These are phyloP conservation scores for Candida insectalens DNA, from an alignment of 805 yeast species.

Conservation along the genomic window DNA sequence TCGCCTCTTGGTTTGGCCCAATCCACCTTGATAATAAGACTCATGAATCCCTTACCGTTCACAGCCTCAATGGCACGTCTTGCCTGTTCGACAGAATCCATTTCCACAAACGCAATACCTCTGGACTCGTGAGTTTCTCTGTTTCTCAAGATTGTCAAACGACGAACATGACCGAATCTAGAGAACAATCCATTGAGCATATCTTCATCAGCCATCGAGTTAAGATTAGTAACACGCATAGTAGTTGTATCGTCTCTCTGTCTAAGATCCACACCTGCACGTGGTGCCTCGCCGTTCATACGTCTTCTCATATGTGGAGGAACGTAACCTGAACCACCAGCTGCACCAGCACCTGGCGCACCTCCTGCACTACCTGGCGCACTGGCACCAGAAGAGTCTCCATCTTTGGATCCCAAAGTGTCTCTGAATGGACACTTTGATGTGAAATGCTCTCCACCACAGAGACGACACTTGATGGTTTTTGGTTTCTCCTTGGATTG, in stretches of 20 bases:
- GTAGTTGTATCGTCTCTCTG: conserved; percentile 80
- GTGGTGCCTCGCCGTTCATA: conserved; percentile 25
- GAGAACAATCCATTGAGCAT: conserved; percentile 67
- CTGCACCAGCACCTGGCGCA: conserved; percentile 10
- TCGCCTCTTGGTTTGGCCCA: conserved; percentile 39
- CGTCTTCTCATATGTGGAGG: conserved; percentile 50
- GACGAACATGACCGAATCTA: conserved; percentile 55
- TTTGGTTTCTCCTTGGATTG: conserved; percentile 45
- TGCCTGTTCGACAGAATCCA: conserved; percentile 59
- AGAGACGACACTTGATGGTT: conserved; percentile 65
- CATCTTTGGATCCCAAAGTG: conserved; percentile 41
- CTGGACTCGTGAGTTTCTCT: conserved; percentile 90
- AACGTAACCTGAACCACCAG: conserved; percentile 34
- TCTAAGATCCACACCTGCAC: conserved; percentile 19
- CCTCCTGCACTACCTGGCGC: conserved; percentile 16
- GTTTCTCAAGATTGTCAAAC: conserved; percentile 80
- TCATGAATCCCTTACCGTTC: conserved; percentile 89
- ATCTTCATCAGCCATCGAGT: conserved; percentile 74
- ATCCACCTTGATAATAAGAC: conserved; percentile 64
- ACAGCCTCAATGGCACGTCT: conserved; percentile 65
- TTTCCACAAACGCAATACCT: conserved; percentile 92
- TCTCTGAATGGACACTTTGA: conserved; percentile 94
- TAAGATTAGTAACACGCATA: conserved; percentile 83
- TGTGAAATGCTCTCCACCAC: conserved; percentile 93
- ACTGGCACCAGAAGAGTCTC: conserved; percentile 26